These are phyloP conservation scores for Chrysoporthe cubensis DNA, from an alignment of 2,329 filamentous ascomycete genomes.

Conservation along the genomic window DNA sequence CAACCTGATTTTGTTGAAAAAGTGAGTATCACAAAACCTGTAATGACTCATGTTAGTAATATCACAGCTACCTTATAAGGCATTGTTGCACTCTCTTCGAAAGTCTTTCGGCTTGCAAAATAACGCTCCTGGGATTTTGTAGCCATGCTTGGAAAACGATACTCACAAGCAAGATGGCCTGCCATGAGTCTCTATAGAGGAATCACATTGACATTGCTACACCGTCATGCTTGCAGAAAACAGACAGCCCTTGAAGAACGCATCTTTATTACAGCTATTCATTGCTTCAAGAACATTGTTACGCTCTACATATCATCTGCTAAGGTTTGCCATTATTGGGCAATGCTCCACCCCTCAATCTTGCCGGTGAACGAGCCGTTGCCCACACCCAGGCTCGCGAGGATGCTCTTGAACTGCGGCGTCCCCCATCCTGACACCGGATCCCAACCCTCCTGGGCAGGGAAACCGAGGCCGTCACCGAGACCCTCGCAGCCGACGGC, in stretches of 20 bases:
- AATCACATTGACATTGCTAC: not conserved
- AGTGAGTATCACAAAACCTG: no score
- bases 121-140: no score
- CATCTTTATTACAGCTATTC: not conserved
- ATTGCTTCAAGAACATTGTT: not conserved
- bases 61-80: not conserved
- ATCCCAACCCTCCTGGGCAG: slow-evolving; percentile 50
- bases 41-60: no score
- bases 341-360: slow-evolving; percentile 20
- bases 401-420: slow-evolving; percentile 35
- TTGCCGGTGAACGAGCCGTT: slow-evolving; percentile 17
- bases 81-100: not conserved
- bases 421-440: slow-evolving; percentile 55
- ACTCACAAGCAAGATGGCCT: no score
- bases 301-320: not conserved
- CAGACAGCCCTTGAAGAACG: not conserved
- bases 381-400: slow-evolving; percentile 14
- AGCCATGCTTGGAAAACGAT: no score
- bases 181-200: not conserved
- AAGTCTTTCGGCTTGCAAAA: no score
- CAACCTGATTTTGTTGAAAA: no score
- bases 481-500: slow-evolving; percentile 45
- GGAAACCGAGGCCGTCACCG: slow-evolving; percentile 28
- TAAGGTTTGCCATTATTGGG: not conserved
- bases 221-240: no score